Base-by-base conservation (phyloP, 2,329 filamentous ascomycete species). In the Tolypocladium pustulatum region DNA sequence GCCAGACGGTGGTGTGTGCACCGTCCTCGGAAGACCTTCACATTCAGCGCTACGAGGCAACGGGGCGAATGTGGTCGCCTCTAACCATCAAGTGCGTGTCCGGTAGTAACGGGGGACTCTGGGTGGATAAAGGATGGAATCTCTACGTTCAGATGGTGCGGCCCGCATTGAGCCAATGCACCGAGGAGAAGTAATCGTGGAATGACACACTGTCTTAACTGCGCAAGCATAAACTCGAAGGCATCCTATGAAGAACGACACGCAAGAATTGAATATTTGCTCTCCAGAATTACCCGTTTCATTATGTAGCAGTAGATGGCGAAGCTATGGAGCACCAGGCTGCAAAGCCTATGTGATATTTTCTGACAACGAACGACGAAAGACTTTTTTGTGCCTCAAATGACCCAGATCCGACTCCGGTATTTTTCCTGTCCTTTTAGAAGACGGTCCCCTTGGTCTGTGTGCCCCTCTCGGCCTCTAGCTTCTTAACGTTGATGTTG, bases 401-500 rank as follows among this genome's bases (percentile, higher is more conserved):
- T 34, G 20, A 52, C 49, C 27, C 49, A 52, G 30, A 52, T 27
- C 49, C 49, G 27, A 52, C 49, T 36, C 49, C 49, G 30, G 22
- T 52, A 30, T 51, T 34, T 2, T 2, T 52, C 22, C 12, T 34
- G 12, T 10, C 10, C 20, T 6, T n/a, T 55, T 55, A 58, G 22
- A 58, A 55, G 1, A 74, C 65, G 25, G 68, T 75, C 36, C 73
- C 72, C 63, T 68, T 73, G 13, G 66, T 67, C 63, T 69, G 66
- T 62, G 66, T 69, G 52, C 71, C 69, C 54, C 71, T 69, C 22
- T 66, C 65, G 40, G 67, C 60, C 58, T 76, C 67, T 2, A 74
- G 57, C 56, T 73, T 72, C 65, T 69, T 73, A 10, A 76, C 69
- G 54, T 76, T 75, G 46, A 75, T 68, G 56, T 76, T 73, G 60